Evolutionary conservation across 345 rosid species (phyloP).

Genomic region (rapeseed (Brassica napus)): Da-Ae NC_063437.1:11996501-11997000

Average conservation of each 20-base stretch:
- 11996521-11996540: conserved; percentile 67
- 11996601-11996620: conserved; percentile 72
- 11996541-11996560: conserved; percentile 42
- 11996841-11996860: conserved; percentile 17
- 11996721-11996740: not conserved
- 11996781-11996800: conserved; percentile 31
- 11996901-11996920: conserved; percentile 31
- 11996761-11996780: conserved; percentile 18
- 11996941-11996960: conserved; percentile 14
- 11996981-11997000: conserved; percentile 31
- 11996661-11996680: conserved; percentile 9
- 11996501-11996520: conserved; percentile 55
- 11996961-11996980: conserved; percentile 16
- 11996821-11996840: conserved; percentile 39
- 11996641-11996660: conserved; percentile 40
- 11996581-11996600: conserved; percentile 63
- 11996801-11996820: conserved; percentile 42
- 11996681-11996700: conserved; percentile 36
- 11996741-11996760: conserved; percentile 6
- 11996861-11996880: not conserved
- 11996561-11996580: conserved; percentile 61
- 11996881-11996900: conserved; percentile 9
- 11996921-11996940: not conserved
- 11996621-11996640: conserved; percentile 61
- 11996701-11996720: conserved; percentile 26